Base-by-base conservation (phyloP, 495 filamentous ascomycete species). In the Hypoxylon subgilvum region DNA sequence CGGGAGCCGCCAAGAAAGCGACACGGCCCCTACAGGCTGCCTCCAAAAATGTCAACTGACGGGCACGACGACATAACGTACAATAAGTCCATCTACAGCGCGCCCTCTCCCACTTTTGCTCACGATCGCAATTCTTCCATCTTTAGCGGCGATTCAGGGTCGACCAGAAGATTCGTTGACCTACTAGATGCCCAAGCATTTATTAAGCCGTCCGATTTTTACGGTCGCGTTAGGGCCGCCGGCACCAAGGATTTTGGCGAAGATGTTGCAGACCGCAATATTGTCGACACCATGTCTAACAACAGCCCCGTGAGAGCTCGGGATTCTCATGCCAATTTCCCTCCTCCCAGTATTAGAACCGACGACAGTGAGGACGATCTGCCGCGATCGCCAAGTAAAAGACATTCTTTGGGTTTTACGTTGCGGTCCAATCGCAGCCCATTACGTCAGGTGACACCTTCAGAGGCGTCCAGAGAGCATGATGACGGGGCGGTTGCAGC, bases 261-360 rank as follows among this genome's bases (percentile, higher is more conserved):
- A 61, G 81, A 83, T 60, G 80, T 84, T 0, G 81, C 81, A 4
- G 80, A 82, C 35, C 69, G 81, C 18, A 84, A 84, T 47, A 72
- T 81, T 38, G 67, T 49, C 13, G 56, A 69, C 43, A 77, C 72
- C 38, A 68, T 70, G 1, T 66, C 66, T 44, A 43, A 68, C 23
- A 55, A 72, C 4, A 54, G 59, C 14, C 68, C 72, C 1, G 32
- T 56, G 2, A 69, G 69, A 6, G 71, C 73, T 9, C 49, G 56
- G 36, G 67, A 67, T 1, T 76, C 69, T 27, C 68, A 74, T 55
- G 52, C 68, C 2, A 61, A 52, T 16, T 40, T 56, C 7, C 30
- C 41, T 25, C 3, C 16, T 5, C 34, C 40, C 14, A 39, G 46
- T 14, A 13, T 46, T 9, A 28, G 25, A 19, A 35, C 22, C 22